Evolutionary conservation across 2,329 filamentous ascomycete genomes (phyloP), one percentile per base, ranked within the genome.

Genomic region (Colletotrichum zoysiae): DNA sequence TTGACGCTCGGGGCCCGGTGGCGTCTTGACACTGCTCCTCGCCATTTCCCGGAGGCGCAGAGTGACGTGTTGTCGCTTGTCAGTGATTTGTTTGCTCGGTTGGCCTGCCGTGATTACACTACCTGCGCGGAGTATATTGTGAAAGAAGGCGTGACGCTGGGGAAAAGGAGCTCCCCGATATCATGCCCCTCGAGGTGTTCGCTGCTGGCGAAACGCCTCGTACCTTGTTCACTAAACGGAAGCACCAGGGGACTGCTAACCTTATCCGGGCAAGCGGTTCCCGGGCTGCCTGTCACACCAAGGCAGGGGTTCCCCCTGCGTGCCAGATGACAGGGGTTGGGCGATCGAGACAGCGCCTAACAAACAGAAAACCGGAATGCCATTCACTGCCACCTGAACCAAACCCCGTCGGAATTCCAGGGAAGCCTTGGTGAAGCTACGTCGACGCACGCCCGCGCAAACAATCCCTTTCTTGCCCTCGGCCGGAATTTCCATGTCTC

Each of bases 381-480:
- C n/a, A 53, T 46, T 65, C 42, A 42, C 4, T 30, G 3, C 30
- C 30, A 30, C 30, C 30, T 30, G 30, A 51, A 59, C 44, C 53
- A 60, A 23, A 46, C 26, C 16, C 55, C 33, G 20, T 33, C 23
- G 60, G 60, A 63, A 63, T 60, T 48, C 8, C 33, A 48, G 55
- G 5, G 55, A 48, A 53, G 53, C 59, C 38, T 55, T 12, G 6
- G 40, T 58, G 23, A 12, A 26, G 16, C 56, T 18, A n/a, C 62
- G 9, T 20, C 56, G 38, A 33, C 40, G 65, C 58, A 56, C 42
- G 26, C 3, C 16, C 55, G 56, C 55, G 59, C 65, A 72, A 60
- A 71, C 70, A 72, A 70, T 70, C 65, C 65, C 65, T 72, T 70
- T 72, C 65, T 72, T 72, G 59, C 65, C 70, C 60, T 46, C 16